Evolutionary conservation across 2,329 filamentous ascomycete species (phyloP).

Genomic region (Microdochium bolleyi): DNA sequence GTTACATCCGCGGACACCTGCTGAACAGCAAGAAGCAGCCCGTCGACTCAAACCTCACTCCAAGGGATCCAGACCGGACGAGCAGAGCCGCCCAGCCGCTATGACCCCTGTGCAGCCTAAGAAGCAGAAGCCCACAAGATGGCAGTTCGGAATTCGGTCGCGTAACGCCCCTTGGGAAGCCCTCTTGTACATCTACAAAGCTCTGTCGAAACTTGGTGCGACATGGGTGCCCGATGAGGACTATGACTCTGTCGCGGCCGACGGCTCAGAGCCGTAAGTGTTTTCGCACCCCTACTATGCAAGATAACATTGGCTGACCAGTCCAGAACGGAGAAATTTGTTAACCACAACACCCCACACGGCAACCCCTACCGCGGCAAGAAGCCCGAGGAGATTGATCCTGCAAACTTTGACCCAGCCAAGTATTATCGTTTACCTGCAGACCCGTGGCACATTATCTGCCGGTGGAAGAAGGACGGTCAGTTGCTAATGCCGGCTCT

Average conservation of each 20-base stretch:
- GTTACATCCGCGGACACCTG: slow-evolving; percentile 47
- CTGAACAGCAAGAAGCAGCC: slow-evolving; percentile 74
- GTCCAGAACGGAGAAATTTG: slow-evolving; percentile 8
- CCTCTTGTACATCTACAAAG: slow-evolving; percentile 90
- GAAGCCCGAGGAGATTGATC: slow-evolving; percentile 18
- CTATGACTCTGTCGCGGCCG: slow-evolving; percentile 38
- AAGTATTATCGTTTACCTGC: slow-evolving; percentile 77
- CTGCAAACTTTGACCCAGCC: slow-evolving; percentile 37
- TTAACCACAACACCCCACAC: background rate
- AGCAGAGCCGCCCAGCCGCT: slow-evolving; percentile 52
- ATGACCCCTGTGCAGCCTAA: slow-evolving; percentile 59
- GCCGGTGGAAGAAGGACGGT: slow-evolving; percentile 80
- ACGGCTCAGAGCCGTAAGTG: slow-evolving; percentile 32
- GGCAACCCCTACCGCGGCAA: slow-evolving; percentile 19
- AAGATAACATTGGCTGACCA: background rate
- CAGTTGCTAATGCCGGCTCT: slow-evolving; percentile 45
- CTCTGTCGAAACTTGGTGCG: slow-evolving; percentile 78
- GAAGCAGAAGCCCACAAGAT: slow-evolving; percentile 75
- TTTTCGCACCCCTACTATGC: slow-evolving; percentile 11
- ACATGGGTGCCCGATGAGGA: slow-evolving; percentile 71
- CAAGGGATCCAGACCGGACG: slow-evolving; percentile 59
- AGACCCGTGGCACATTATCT: slow-evolving; percentile 90
- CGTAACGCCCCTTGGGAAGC: slow-evolving; percentile 92
- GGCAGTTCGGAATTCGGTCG: slow-evolving; percentile 96
- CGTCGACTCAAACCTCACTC: slow-evolving; percentile 81